Conservation (phyloP, 129 eudicot genomes). For the Lonicera japonica region DNA sequence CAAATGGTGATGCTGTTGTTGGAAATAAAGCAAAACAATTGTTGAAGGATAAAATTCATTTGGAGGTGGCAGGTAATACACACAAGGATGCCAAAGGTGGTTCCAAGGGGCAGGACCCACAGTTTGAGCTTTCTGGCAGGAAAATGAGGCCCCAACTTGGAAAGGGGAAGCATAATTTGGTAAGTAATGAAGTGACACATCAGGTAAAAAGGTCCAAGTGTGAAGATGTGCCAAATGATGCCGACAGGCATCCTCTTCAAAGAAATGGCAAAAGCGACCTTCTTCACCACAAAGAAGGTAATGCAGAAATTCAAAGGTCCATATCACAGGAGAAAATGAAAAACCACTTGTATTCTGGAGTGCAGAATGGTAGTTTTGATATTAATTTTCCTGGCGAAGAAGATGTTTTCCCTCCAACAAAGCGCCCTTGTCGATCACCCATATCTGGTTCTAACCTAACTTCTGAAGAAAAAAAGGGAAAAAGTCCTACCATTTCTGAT, state of each 20-base stretch:
- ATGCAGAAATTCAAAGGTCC: conserved; percentile 25
- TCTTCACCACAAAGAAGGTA: conserved; percentile 25
- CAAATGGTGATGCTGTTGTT: conserved; percentile 16
- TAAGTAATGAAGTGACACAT: conserved; percentile 24
- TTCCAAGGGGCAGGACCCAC: conserved; percentile 17
- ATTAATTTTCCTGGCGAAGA: conserved; percentile 35
- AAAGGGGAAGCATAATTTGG: conserved; percentile 27
- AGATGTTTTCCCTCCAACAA: conserved; percentile 48
- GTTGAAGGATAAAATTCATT: conserved; percentile 32
- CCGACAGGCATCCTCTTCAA: conserved; percentile 26
- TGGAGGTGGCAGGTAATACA: conserved; percentile 25
- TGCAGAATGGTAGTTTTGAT: conserved; percentile 23
- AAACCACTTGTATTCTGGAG: conserved; percentile 20
- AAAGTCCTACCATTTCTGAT: conserved; percentile 27
- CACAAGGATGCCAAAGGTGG: conserved; percentile 28
- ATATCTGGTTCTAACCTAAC: conserved; percentile 23
- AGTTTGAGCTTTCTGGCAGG: conserved; percentile 23
- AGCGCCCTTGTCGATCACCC: conserved; percentile 41
- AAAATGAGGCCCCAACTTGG: conserved; percentile 28
- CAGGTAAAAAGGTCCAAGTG: conserved; percentile 46
- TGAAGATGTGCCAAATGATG: conserved; percentile 27
- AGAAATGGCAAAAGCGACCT: conserved; percentile 27
- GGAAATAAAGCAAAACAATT: conserved; percentile 21
- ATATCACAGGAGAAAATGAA: conserved; percentile 30
- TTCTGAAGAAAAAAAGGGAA: conserved; percentile 32